Evolutionary conservation across 352 stramenopile genomes (phyloP).

Genomic region (Pythium rishiriense): DNA sequence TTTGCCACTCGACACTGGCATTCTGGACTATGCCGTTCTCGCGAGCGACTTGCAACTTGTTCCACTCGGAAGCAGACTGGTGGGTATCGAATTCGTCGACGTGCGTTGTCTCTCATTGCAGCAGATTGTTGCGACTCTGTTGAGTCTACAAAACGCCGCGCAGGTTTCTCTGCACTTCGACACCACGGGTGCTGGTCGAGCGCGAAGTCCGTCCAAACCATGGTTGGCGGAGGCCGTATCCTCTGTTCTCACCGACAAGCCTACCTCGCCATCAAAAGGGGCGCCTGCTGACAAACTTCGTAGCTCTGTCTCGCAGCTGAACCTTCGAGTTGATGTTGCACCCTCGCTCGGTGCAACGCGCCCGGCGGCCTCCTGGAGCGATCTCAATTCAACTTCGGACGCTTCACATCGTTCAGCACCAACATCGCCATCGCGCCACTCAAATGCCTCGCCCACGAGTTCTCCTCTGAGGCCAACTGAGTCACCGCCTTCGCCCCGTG

Average conservation of each 20-base stretch:
- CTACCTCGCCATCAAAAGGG: not conserved
- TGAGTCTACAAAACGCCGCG: slow-evolving; percentile 26
- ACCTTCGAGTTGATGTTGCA: slow-evolving; percentile 2
- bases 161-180: slow-evolving; percentile 45
- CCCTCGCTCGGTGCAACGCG: not conserved
- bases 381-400: not conserved
- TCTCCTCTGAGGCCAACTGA: not conserved
- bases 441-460: not conserved
- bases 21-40: slow-evolving; percentile 27
- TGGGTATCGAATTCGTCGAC: slow-evolving; percentile 50
- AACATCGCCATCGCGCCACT: slow-evolving; percentile 6
- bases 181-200: slow-evolving; percentile 6
- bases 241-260: not conserved
- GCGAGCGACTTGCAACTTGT: slow-evolving; percentile 25
- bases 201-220: slow-evolving; percentile 5
- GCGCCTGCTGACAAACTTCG: not conserved
- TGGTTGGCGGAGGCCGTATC: not conserved
- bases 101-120: slow-evolving; percentile 37
- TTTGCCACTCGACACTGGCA: slow-evolving; percentile 14
- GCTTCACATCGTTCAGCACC: slow-evolving; percentile 1
- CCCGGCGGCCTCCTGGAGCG: slow-evolving; percentile 2
- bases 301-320: slow-evolving; percentile 2
- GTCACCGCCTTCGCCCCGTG: slow-evolving; percentile 10
- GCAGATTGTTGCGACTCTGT: slow-evolving; percentile 38
- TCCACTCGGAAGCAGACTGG: slow-evolving; percentile 42